Evolutionary conservation across 169 alveolate species (phyloP).

Genomic region (Babesia divergens): DNA sequence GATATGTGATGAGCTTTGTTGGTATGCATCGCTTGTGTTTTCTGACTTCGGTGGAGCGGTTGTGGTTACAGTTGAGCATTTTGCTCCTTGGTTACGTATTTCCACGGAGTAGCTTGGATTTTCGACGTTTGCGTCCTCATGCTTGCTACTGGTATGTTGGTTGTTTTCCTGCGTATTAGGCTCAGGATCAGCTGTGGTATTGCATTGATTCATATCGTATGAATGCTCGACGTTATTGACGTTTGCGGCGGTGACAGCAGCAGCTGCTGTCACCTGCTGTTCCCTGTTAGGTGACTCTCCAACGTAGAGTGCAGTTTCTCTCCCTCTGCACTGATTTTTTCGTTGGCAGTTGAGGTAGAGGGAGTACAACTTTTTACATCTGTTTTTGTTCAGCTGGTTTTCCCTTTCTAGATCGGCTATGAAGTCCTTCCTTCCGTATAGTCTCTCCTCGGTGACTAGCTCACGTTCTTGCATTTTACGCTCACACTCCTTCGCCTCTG

Average conservation of each 20-base stretch:
- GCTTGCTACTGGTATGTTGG: neutral
- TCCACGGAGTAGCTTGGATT: neutral
- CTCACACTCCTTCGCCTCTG: constrained; percentile 67
- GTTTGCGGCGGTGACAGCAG: neutral
- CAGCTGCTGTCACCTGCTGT: neutral
- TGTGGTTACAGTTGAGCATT: neutral
- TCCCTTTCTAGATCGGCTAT: constrained; percentile 53
- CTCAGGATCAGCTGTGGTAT: constrained; percentile 7
- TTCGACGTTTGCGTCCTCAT: neutral
- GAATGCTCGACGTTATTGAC: neutral
- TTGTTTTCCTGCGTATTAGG: neutral
- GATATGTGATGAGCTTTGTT: neutral
- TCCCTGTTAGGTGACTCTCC: neutral
- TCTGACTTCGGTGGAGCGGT: neutral
- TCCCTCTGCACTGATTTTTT: neutral
- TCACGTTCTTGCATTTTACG: constrained; percentile 63
- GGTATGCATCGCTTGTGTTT: neutral
- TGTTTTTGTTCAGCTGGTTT: constrained; percentile 27
- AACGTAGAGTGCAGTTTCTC: neutral
- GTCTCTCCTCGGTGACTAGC: constrained; percentile 57
- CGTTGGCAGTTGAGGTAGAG: constrained; percentile 31
- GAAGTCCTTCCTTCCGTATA: constrained; percentile 58
- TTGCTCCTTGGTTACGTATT: neutral
- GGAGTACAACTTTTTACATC: constrained; percentile 34
- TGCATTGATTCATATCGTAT: constrained; percentile 7